Evolutionary conservation across 345 rosid genomes (phyloP).

Genomic region (Schrenkiella parvula): DNA sequence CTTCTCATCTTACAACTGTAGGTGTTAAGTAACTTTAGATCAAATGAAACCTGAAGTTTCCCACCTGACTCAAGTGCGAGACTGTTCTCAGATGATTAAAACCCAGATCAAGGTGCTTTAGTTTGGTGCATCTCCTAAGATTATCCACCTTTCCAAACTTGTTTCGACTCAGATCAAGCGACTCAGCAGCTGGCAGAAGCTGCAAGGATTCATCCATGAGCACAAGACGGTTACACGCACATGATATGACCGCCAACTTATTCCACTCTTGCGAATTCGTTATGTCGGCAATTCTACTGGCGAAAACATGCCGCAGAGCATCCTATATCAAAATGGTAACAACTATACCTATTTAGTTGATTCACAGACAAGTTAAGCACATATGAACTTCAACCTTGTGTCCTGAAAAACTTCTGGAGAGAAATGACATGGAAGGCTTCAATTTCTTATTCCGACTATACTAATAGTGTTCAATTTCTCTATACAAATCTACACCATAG

Average conservation of each 20-base stretch:
- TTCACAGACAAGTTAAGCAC: neutral
- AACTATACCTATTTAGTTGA: neutral
- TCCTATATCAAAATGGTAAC: constrained; percentile 43
- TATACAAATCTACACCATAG: neutral
- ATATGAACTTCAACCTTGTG: neutral
- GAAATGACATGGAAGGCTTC: neutral
- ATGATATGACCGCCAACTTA: constrained; percentile 72
- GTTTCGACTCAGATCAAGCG: constrained; percentile 92
- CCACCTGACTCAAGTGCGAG: constrained; percentile 69
- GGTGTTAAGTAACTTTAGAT: neutral
- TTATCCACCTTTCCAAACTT: constrained; percentile 84
- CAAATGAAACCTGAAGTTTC: constrained; percentile 6
- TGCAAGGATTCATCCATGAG: constrained; percentile 97
- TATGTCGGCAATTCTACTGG: constrained; percentile 83
- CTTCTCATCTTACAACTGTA: neutral
- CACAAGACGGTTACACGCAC: constrained; percentile 77
- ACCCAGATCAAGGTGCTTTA: constrained; percentile 93
- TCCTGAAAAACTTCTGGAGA: neutral
- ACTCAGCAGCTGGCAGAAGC: constrained; percentile 92
- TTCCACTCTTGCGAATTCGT: constrained; percentile 83
- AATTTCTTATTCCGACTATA: neutral
- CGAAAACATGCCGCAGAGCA: constrained; percentile 90
- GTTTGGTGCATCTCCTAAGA: constrained; percentile 65
- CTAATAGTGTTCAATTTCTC: neutral
- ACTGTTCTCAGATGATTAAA: constrained; percentile 80